Percentiles rank a stretch among this genome's conserved stretches.
Conservation (phyloP, 2,329 filamentous ascomycete species). For the Parascedosporium putredinis region DNA sequence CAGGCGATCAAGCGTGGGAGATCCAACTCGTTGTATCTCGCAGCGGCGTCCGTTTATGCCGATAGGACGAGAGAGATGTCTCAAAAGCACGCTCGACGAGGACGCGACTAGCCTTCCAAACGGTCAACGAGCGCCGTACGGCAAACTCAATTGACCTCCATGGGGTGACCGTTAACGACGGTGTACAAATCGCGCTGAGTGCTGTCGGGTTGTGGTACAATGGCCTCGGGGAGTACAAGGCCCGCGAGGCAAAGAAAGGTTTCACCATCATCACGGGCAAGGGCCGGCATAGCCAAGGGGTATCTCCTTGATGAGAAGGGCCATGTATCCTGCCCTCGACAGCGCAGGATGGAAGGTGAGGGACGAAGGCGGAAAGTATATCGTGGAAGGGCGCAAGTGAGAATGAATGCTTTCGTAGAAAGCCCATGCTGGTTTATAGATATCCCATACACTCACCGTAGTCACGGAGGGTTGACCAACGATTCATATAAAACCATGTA, state of each 20-base stretch:
- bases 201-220: conserved; percentile 62
- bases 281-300: conserved; percentile 69
- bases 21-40: background rate
- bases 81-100: conserved; percentile 22
- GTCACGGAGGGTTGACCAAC: no score
- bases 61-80: conserved; percentile 28
- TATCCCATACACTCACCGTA: no score
- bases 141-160: conserved; percentile 63
- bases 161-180: conserved; percentile 71
- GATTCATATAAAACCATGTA: no score
- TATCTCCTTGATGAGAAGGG: conserved; percentile 63
- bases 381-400: conserved; percentile 34
- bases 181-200: conserved; percentile 63
- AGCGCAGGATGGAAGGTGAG: conserved; percentile 77
- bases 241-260: conserved; percentile 25
- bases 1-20: conserved; percentile 20
- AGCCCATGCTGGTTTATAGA: no score
- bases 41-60: conserved; percentile 14
- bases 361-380: conserved; percentile 57
- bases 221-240: conserved; percentile 1
- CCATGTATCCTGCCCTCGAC: conserved; percentile 65
- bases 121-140: conserved; percentile 59
- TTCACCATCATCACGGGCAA: conserved; percentile 73
- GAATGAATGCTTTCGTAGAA: background rate
- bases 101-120: conserved; percentile 49